Conservation (phyloP, 208 protist genomes). For the Crithidia thermophila region DNA sequence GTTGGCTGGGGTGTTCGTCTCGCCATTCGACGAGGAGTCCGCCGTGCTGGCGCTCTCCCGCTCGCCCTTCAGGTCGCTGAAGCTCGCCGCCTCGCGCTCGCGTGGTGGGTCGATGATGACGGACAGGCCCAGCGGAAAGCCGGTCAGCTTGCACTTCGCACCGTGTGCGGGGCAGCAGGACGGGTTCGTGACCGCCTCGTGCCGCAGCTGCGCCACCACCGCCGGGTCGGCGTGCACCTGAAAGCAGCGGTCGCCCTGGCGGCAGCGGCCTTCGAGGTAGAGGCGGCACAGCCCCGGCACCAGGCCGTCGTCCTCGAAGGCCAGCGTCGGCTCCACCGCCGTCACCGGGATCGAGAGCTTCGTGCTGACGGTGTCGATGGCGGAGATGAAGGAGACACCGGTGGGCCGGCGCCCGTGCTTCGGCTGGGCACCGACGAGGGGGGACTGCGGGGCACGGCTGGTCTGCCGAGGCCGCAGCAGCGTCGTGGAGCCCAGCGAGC, state of each 20-base stretch:
- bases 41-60: conserved; percentile 17
- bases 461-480: conserved; percentile 26
- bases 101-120: conserved; percentile 55
- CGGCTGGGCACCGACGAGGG: not conserved
- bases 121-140: conserved; percentile 68
- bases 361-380: conserved; percentile 81
- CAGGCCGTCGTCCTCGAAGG: conserved; percentile 74
- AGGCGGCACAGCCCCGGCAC: conserved; percentile 84
- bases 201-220: conserved; percentile 60
- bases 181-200: conserved; percentile 55
- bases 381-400: conserved; percentile 42
- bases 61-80: conserved; percentile 14
- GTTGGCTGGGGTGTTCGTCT: conserved; percentile 15
- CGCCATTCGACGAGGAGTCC: conserved; percentile 20
- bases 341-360: conserved; percentile 77
- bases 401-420: not conserved
- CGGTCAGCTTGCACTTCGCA: conserved; percentile 65
- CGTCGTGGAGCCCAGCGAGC: conserved; percentile 21
- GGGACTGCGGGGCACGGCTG: not conserved
- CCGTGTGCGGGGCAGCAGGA: conserved; percentile 85
- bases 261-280: conserved; percentile 77
- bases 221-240: conserved; percentile 78
- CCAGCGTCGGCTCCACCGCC: conserved; percentile 73
- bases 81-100: conserved; percentile 11
- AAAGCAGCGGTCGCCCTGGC: conserved; percentile 71